Evolutionary conservation across 352 stramenopile genomes (phyloP).

Genomic region (Pythium monospermum): DNA sequence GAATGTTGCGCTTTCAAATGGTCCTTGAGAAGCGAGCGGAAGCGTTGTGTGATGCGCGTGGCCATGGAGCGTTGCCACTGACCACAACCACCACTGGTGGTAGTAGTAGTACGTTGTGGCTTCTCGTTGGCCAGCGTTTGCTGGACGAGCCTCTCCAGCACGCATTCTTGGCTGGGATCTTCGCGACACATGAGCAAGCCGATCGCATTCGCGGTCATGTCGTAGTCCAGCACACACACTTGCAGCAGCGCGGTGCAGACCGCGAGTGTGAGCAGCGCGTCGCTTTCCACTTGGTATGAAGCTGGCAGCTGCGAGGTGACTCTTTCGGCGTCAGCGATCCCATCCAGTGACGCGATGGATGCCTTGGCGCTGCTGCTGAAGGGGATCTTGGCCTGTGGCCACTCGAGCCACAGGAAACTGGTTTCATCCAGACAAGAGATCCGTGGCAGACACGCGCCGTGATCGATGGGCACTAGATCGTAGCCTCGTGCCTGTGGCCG

Average conservation of each 20-base stretch:
- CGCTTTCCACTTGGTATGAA: constrained; percentile 24
- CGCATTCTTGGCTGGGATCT: constrained; percentile 19
- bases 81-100: no score
- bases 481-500: constrained; percentile 11
- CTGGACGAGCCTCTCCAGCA: constrained; percentile 34
- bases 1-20: no score
- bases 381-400: constrained; percentile 50
- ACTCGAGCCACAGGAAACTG: constrained; percentile 65
- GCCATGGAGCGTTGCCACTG: no score
- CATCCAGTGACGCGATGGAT: constrained; percentile 39
- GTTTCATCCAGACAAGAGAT: constrained; percentile 44
- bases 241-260: constrained; percentile 50
- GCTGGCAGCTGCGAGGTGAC: constrained; percentile 24
- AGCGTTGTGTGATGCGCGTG: no score
- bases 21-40: no score
- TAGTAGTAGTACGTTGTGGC: no score
- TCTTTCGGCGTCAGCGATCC: constrained; percentile 26
- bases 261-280: constrained; percentile 43
- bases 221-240: constrained; percentile 35
- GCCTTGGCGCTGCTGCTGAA: constrained; percentile 28
- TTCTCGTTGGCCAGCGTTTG: constrained; percentile 5
- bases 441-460: constrained; percentile 64
- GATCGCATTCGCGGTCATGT: constrained; percentile 50
- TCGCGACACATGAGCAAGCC: constrained; percentile 52
- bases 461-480: constrained; percentile 68